Percentiles rank a stretch among this genome's conserved stretches.
phyloP scores from a whole-genome alignment of 805 yeast species.

The Wickerhamomyces ciferrii region DNA sequence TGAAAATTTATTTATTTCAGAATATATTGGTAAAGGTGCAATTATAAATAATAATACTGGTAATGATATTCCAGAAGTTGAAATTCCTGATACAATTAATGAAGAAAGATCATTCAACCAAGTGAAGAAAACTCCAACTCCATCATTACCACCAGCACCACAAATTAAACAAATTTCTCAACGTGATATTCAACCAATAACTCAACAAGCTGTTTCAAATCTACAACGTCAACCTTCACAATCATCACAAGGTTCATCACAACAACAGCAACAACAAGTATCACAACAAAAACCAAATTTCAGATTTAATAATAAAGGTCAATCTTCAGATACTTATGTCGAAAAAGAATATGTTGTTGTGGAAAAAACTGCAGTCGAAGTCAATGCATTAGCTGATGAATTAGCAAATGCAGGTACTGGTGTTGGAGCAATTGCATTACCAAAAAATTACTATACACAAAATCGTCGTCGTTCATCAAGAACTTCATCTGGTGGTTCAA shows the following conservation, averaged over 20 bases:
- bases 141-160: not conserved
- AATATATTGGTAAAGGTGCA: slow-evolving; percentile 47
- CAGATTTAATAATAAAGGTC: slow-evolving; percentile 12
- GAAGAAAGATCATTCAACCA: not conserved
- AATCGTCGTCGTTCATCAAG: slow-evolving; percentile 34
- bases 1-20: slow-evolving; percentile 80
- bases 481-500: slow-evolving; percentile 41
- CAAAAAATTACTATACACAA: slow-evolving; percentile 12
- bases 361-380: slow-evolving; percentile 92
- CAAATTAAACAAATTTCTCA: slow-evolving; percentile 16
- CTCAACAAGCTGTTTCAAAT: slow-evolving; percentile 5
- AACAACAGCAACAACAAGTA: not conserved
- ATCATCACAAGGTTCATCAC: not conserved
- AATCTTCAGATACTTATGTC: slow-evolving; percentile 42
- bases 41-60: slow-evolving; percentile 13
- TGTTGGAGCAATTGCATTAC: slow-evolving; percentile 39
- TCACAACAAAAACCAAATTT: slow-evolving; percentile 4
- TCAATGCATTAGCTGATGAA: slow-evolving; percentile 93
- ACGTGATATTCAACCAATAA: slow-evolving; percentile 21
- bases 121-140: not conserved
- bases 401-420: slow-evolving; percentile 58
- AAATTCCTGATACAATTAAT: slow-evolving; percentile 1
- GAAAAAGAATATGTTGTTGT: slow-evolving; percentile 92
- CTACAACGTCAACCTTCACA: slow-evolving; percentile 3
- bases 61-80: slow-evolving; percentile 11